A percentile compares a stretch with the other conserved stretches of the same genome.
These are phyloP conservation scores for Trametes gibbosa DNA, from an alignment of 768 basidiomycete genomes.

Conservation along the genomic window DNA sequence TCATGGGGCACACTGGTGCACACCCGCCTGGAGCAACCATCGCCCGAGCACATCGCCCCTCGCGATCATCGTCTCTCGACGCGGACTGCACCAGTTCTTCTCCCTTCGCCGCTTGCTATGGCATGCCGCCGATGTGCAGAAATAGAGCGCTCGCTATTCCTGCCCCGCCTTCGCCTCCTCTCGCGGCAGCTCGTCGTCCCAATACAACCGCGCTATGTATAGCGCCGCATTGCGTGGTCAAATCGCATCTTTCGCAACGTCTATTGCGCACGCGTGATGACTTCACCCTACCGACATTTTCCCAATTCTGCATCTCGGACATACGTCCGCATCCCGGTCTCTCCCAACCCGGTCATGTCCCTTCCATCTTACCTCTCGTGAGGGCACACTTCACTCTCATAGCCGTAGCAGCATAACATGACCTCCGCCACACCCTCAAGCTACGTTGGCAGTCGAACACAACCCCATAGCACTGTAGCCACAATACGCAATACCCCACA, in stretches of 20 bases:
- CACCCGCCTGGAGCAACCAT: neutral
- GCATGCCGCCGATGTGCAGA: neutral
- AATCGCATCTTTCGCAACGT: neutral
- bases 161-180: neutral
- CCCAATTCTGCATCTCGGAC: neutral
- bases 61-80: neutral
- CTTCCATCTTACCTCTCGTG: neutral
- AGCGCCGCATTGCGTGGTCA: neutral
- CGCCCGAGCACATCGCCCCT: neutral
- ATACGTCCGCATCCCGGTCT: no score
- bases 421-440: no score
- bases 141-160: slow-evolving; percentile 9
- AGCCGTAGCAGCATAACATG: no score
- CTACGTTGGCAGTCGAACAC: no score
- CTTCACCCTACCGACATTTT: neutral
- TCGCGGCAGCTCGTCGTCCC: neutral
- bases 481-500: no score
- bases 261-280: neutral
- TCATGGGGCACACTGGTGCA: slow-evolving; percentile 16
- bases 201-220: neutral
- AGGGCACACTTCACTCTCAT: neutral
- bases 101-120: neutral
- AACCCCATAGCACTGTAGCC: no score
- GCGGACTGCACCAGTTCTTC: neutral
- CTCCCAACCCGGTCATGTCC: neutral